Evolutionary conservation across 1,284 basidiomycete genomes (phyloP).

Genomic region (Irpex sp.): DNA sequence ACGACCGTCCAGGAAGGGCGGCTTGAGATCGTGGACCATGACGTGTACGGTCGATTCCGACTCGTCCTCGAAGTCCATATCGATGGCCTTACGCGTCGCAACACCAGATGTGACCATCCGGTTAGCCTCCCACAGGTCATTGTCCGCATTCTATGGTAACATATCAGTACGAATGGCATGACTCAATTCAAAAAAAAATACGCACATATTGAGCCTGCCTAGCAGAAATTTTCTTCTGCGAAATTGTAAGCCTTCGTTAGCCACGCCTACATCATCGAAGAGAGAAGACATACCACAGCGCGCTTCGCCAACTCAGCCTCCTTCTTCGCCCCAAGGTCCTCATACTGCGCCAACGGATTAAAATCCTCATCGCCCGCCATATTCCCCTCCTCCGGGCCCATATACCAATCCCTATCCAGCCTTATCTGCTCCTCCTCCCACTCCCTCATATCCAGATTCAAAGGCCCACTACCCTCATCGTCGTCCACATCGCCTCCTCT

Average conservation of each 20-base stretch:
- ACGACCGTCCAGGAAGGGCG: conserved; percentile 95
- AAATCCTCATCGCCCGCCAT: conserved; percentile 86
- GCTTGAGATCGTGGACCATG: conserved; percentile 94
- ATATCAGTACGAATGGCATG: conserved; percentile 8
- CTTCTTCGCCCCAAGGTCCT: conserved; percentile 68
- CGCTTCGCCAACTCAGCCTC: conserved; percentile 78
- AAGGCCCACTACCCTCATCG: conserved; percentile 55
- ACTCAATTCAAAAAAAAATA: conserved; percentile 13
- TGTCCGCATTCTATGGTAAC: conserved; percentile 79
- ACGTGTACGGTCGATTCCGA: conserved; percentile 95
- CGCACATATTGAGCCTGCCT: conserved; percentile 90
- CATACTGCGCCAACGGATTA: conserved; percentile 91
- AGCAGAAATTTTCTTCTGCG: conserved; percentile 80
- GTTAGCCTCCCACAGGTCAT: conserved; percentile 97
- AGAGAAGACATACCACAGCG: conserved; percentile 49
- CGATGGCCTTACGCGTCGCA: conserved; percentile 78
- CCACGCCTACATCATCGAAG: not conserved
- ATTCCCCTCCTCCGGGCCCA: conserved; percentile 80
- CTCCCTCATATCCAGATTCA: conserved; percentile 67
- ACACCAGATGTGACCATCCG: conserved; percentile 95
- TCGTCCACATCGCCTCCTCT: conserved; percentile 36
- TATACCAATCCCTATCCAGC: conserved; percentile 93
- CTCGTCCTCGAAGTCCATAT: conserved; percentile 91
- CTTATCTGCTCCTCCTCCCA: conserved; percentile 94
- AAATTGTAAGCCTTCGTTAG: not conserved